Base-by-base conservation (phyloP, 1,284 basidiomycete species). In the Malassezia sympodialis region DNA sequence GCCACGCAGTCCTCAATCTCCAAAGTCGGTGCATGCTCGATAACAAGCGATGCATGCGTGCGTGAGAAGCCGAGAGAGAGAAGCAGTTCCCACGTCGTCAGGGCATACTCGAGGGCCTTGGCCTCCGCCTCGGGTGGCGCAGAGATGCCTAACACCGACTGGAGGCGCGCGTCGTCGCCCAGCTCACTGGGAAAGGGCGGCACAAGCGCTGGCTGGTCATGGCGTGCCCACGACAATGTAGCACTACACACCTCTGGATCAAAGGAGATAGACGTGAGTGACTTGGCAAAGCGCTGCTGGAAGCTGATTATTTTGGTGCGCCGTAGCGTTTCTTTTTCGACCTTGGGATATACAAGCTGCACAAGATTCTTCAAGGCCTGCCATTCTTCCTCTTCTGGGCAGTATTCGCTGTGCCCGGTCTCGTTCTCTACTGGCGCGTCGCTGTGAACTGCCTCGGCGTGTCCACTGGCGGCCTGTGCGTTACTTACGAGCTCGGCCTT, bases 1-100 rank as follows among this genome's bases (percentile, higher is more conserved):
- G 68, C 86, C 53, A 88, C 80, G n/a, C 87, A 90, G 53, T 91
- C 87, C 19, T 96, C 90, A 37, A 94, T 79, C 7, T 90, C 87
- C 17, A 87, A 78, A 1, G 83, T 70, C 2, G 76, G 82, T 30
- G 79, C 75, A 35, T 83, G 19, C 77, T 75, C 76, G 14, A 94
- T 75, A 62, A 88, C 90, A 58, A 84, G 79, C 49, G 82, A 79
- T 8, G 90, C 83, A 55, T 83, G 79, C 8, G 78, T 79, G 61
- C 87, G 82, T 0, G 81, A 76, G 75, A 91, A 91, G 0, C 88
- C 89, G n/a, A 93, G 79, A 49, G 85, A 81, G 56, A 85, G 79
- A n/a, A 98, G 79, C 17, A 88, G 81, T 26, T 87, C 86, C 68
- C 87, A 90, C 0, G 86, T 85, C 31, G 87, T 80, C 19, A 83